Conservation (phyloP, 768 basidiomycete species). For the Termitomyces sp. region DNA sequence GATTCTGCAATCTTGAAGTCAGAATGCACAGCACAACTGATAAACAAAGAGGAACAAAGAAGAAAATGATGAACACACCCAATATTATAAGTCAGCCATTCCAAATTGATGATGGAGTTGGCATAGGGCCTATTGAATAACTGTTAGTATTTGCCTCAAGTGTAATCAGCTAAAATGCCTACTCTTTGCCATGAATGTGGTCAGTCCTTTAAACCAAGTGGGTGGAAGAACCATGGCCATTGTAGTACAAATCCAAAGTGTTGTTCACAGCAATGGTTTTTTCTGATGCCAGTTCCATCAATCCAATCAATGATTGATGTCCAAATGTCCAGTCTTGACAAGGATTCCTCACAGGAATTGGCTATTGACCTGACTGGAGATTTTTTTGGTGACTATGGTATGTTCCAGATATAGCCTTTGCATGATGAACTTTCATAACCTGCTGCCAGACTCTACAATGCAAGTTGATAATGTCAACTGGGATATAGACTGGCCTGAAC, state of each 20-base stretch:
- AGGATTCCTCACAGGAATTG: background rate
- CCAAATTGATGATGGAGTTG: background rate
- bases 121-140: background rate
- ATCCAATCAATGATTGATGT: too few relatives aligned
- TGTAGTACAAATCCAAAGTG: background rate
- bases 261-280: background rate
- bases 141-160: background rate
- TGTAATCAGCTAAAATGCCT: background rate
- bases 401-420: too few relatives aligned
- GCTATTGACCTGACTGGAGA: conserved; percentile 4
- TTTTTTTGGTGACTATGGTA: conserved; percentile 11
- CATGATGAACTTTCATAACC: too few relatives aligned
- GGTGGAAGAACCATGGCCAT: conserved; percentile 1
- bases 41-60: background rate
- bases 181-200: background rate
- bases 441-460: too few relatives aligned
- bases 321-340: too few relatives aligned
- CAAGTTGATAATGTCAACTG: too few relatives aligned
- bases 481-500: too few relatives aligned
- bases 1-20: background rate
- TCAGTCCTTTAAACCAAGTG: background rate
- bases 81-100: background rate
- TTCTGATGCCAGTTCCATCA: too few relatives aligned
- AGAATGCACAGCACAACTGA: background rate
- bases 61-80: background rate